Evolutionary conservation across 2,329 filamentous ascomycete species (phyloP), one percentile per base, ranked within the genome.

Genomic region (Magnaporthiopsis incrustans): DNA sequence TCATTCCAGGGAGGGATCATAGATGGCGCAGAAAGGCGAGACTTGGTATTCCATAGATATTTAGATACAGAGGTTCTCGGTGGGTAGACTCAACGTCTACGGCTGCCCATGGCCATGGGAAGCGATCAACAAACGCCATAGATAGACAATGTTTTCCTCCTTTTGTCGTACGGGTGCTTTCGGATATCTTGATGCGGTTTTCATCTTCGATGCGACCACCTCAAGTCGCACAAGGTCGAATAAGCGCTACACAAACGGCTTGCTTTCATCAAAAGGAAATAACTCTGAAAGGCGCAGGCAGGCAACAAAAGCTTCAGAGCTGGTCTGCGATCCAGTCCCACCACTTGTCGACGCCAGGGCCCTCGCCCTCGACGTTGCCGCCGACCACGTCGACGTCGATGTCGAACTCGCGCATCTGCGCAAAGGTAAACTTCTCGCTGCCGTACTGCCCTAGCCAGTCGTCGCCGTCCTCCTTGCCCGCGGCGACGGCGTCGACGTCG

Each of bases 291-390:
- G 59, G 6, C 27, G 38, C 1, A 57, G 25, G n/a, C 32, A 50
- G 14, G 33, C 25, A n/a, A 4, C 50, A 12, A 22, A 25, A 12
- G 35, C 50, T 62, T 77, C 75, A 95, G 70, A 96, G 78, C 71
- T 88, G 86, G 72, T 88, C 83, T 2, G 88, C 91, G 72, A 98
- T 88, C 94, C 94, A 98, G 70, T 85, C 85, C 85, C 92, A 96
- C 93, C 94, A 97, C 74, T 85, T 88, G 64, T 89, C 87, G 38
- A 92, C 86, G 32, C 88, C 89, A n/a, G 87, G 81, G 12, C 84
- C 87, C 63, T 89, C 84, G 72, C 74, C 84, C 73, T 74, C 78
- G 67, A 89, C 86, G 75, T 87, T 93, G 12, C 93, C 94, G 0
- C 90, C 89, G 18, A 89, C 72, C 4, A 97, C 87, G 58, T 90